phyloP scores from a whole-genome alignment of 305 asterid genomes.

The Rubia balearica region DNA sequence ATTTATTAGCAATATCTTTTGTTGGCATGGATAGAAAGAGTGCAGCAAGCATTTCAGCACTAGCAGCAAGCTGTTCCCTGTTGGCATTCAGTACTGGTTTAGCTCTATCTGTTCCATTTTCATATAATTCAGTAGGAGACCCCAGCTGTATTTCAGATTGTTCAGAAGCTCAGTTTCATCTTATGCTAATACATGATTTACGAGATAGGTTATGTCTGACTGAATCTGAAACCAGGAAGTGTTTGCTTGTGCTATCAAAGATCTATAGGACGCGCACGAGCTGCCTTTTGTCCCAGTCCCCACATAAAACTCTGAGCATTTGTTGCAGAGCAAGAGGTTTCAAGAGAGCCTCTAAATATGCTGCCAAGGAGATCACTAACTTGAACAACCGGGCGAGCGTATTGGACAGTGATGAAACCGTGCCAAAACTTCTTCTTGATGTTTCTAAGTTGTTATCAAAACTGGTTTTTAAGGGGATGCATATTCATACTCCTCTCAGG shows the following conservation, averaged over 20 bases:
- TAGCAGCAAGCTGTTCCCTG: constrained; percentile 74
- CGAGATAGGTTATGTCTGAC: constrained; percentile 41
- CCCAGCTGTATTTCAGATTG: constrained; percentile 21
- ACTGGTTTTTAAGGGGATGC: constrained; percentile 44
- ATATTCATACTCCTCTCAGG: constrained; percentile 52
- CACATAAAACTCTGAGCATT: constrained; percentile 27
- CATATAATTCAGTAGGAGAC: constrained; percentile 28
- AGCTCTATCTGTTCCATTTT: constrained; percentile 35
- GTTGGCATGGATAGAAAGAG: constrained; percentile 56
- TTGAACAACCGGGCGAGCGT: constrained; percentile 33
- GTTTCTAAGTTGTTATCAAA: constrained; percentile 44
- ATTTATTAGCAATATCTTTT: constrained; percentile 48
- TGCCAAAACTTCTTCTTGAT: constrained; percentile 22
- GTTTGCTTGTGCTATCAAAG: constrained; percentile 46
- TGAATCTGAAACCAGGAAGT: constrained; percentile 39
- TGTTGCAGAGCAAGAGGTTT: constrained; percentile 36
- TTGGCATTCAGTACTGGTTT: constrained; percentile 74
- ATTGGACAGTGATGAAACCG: constrained; percentile 23
- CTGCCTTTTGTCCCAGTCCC: constrained; percentile 30
- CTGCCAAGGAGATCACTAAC: constrained; percentile 39
- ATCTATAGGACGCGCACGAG: constrained; percentile 21
- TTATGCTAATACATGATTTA: constrained; percentile 52
- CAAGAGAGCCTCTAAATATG: constrained; percentile 47
- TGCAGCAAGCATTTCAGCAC: constrained; percentile 41
- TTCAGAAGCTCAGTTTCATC: constrained; percentile 30